Evolutionary conservation across 78 protist genomes (phyloP), one percentile per base, ranked within the genome.

Genomic region (Mantamonas sphyraenae): DNA sequence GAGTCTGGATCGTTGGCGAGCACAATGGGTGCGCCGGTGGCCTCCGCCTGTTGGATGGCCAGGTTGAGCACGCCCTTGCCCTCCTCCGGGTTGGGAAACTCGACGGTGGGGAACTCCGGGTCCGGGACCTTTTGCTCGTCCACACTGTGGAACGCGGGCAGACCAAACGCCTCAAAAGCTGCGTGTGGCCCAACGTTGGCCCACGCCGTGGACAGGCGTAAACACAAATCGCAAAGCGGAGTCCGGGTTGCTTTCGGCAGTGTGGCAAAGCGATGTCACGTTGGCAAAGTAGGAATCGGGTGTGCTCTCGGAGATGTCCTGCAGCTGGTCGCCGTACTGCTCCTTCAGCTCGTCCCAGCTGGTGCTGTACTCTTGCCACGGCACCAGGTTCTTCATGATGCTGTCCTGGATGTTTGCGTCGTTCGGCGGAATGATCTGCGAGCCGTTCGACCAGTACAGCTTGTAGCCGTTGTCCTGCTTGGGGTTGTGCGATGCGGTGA

Each of bases 1-100:
- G 98, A 96, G 60, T 97, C 99, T n/a, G 99, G 99, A 62, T 97
- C 99, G 70, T 92, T 95, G 30, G 99, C 99, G 45, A 97, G 60
- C 61, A 97, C 86, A 10, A 93, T 30, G 7, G 61, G 12, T 20
- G 81, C 17, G 26, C 64, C 74, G 64, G 19, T n/a, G 1, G 9
- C 38, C 4, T 90, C 90, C 2, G 99, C 99, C 2, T 60, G 51
- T 30, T 71, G 59, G 30, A 85, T 86, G 30, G 97, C 83, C 37
- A 86, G 76, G 34, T 73, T 35, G 65, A 93, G 80, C 17, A 91
- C 87, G 30, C 89, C 82, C 76, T 77, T 82, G 39, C 93, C 94
- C 39, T 93, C 98, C 77, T 97, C 99, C 10, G 99, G 99, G 78
- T 97, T 97, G 42, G 99, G 99, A 79, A 79, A 93, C 30, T 82